Evolutionary conservation across 2,329 filamentous ascomycete species (phyloP).

Genomic region (Pseudogymnoascus verrucosus): DNA sequence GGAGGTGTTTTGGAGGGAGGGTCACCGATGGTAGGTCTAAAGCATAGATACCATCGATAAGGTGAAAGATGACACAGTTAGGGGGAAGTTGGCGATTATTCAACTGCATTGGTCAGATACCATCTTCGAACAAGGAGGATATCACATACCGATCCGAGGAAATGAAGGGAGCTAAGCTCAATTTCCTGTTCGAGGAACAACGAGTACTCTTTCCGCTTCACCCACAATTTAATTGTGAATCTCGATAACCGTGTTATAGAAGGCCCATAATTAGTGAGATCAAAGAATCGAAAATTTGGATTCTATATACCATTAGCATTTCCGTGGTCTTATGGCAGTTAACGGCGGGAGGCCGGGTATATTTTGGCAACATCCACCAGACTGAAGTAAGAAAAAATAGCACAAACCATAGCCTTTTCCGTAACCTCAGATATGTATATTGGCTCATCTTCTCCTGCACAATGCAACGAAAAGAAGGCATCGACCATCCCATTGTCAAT

Average conservation of each 20-base stretch:
- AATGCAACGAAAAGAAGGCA: conserved; percentile 80
- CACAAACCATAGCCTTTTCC: conserved; percentile 59
- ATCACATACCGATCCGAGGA: conserved; percentile 55
- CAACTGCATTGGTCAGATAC: conserved; percentile 42
- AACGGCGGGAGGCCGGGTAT: not conserved
- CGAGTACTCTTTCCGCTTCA: conserved; percentile 47
- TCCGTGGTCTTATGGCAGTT: not conserved
- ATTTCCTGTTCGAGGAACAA: conserved; percentile 61
- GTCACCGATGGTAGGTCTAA: conserved; percentile 54
- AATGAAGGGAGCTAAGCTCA: conserved; percentile 66
- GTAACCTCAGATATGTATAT: conserved; percentile 85
- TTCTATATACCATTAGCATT: conserved; percentile 40
- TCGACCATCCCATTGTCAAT: conserved; percentile 69
- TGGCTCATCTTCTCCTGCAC: conserved; percentile 56
- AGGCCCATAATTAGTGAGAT: conserved; percentile 57
- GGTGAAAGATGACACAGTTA: conserved; percentile 79
- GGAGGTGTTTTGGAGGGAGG: conserved; percentile 42
- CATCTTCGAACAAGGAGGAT: conserved; percentile 15
- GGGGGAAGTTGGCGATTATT: conserved; percentile 63
- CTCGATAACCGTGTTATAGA: conserved; percentile 56
- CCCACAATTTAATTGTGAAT: conserved; percentile 68
- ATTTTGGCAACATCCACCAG: not conserved
- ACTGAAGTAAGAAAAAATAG: not conserved
- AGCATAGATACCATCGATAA: conserved; percentile 80
- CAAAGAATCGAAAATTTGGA: conserved; percentile 81